Conservation (phyloP, 2,329 filamentous ascomycete species). For the Emmonsia crescens region DNA sequence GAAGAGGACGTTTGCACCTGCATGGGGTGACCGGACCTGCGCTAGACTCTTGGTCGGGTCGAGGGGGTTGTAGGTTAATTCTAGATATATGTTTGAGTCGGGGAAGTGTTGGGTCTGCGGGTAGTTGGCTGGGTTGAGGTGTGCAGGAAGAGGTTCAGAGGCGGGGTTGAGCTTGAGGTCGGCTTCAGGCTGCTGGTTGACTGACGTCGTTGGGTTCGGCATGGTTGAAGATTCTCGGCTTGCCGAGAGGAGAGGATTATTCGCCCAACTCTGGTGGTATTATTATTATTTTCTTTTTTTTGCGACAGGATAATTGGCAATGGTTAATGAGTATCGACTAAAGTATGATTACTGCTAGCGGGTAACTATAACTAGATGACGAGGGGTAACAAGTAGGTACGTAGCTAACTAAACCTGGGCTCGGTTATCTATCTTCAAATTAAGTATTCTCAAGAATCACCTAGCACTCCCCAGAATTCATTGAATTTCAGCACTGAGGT, state of each 20-base stretch:
- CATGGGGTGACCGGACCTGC: conserved; percentile 30
- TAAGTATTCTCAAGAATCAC: too few species aligned
- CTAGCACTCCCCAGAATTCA: too few species aligned
- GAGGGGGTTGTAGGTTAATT: conserved; percentile 33
- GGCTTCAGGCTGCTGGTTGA: not conserved
- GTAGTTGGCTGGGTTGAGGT: conserved; percentile 15
- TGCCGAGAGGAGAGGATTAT: not conserved
- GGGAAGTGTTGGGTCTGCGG: conserved; percentile 32
- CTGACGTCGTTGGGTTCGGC: not conserved
- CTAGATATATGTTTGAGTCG: conserved; percentile 33
- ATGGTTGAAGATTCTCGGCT: not conserved
- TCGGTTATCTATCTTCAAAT: too few species aligned
- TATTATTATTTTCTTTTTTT: too few species aligned
- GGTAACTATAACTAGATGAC: too few species aligned
- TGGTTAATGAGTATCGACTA: too few species aligned
- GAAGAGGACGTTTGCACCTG: conserved; percentile 38
- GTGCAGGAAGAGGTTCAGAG: conserved; percentile 5
- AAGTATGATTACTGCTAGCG: too few species aligned
- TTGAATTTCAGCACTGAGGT: too few species aligned
- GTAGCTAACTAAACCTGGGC: too few species aligned
- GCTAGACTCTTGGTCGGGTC: conserved; percentile 24
- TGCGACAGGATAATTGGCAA: too few species aligned
- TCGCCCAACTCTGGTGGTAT: not conserved
- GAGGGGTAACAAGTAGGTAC: too few species aligned
- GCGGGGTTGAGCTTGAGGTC: not conserved